A percentile compares a stretch with the other conserved stretches of the same genome.
Conservation (phyloP, 2,329 filamentous ascomycete genomes). For the Fusarium torulosum region DNA sequence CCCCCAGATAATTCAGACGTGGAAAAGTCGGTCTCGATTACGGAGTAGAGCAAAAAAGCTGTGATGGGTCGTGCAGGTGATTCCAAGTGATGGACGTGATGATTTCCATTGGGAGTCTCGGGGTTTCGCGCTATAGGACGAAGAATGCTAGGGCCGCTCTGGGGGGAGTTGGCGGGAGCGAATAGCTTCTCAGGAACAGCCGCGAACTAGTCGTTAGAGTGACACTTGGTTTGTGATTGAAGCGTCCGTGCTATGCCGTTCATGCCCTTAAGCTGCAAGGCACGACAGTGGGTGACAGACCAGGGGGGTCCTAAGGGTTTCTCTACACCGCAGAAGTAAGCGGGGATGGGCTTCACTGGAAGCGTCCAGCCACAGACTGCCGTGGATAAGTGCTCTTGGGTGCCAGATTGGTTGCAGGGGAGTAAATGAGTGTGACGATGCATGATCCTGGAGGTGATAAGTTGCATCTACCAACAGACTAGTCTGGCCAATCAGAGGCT, state of each 20-base stretch:
- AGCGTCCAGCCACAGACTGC: constrained; percentile 37
- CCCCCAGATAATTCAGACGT: constrained; percentile 13
- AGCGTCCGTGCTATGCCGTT: constrained; percentile 24
- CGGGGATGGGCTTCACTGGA: constrained; percentile 26
- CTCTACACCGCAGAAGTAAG: constrained; percentile 24
- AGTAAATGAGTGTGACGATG: constrained; percentile 36
- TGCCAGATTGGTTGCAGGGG: constrained; percentile 37
- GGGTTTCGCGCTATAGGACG: constrained; percentile 39
- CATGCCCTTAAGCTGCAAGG: constrained; percentile 35
- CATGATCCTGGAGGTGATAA: constrained; percentile 38
- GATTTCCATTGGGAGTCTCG: constrained; percentile 43
- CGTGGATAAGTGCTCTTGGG: constrained; percentile 24
- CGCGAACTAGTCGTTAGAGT: constrained; percentile 33
- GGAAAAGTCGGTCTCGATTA: constrained; percentile 28
- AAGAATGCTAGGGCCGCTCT: constrained; percentile 17
- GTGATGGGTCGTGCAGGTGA: constrained; percentile 48
- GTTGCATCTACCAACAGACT: constrained; percentile 15
- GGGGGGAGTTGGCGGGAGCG: constrained; percentile 23
- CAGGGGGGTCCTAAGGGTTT: constrained; percentile 9
- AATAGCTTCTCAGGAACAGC: constrained; percentile 35
- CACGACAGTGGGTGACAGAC: constrained; percentile 33
- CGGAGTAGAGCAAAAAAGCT: constrained; percentile 21
- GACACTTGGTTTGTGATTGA: constrained; percentile 22
- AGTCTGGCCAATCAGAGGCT: constrained; percentile 33
- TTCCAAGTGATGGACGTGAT: constrained; percentile 39